A percentile compares a stretch with the other conserved stretches of the same genome.
Evolutionary conservation across 768 basidiomycete genomes (phyloP).

Genomic region (Xerocomellus dryophilus): DNA sequence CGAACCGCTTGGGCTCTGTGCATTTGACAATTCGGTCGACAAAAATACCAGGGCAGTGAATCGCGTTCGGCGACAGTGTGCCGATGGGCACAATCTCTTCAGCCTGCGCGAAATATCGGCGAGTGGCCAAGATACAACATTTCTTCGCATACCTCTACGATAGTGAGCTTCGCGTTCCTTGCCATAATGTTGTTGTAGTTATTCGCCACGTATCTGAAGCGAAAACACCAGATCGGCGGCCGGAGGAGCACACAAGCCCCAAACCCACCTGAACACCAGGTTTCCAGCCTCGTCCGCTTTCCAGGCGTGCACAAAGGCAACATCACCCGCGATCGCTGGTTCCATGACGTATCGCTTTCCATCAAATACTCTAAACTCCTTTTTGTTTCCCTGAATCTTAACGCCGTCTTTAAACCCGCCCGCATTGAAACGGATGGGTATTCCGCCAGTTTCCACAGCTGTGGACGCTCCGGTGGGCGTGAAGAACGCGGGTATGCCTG

Average conservation of each 20-base stretch:
- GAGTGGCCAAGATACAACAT: neutral
- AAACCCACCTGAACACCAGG: slow-evolving; percentile 72
- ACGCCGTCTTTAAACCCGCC: slow-evolving; percentile 67
- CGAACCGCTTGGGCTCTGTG: slow-evolving; percentile 70
- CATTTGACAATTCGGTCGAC: slow-evolving; percentile 82
- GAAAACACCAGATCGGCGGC: neutral
- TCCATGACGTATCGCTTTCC: slow-evolving; percentile 78
- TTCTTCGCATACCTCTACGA: slow-evolving; percentile 64
- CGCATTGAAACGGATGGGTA: slow-evolving; percentile 75
- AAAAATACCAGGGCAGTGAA: slow-evolving; percentile 80
- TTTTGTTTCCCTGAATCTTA: slow-evolving; percentile 64
- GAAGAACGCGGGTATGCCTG: slow-evolving; percentile 85
- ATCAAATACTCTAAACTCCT: slow-evolving; percentile 70
- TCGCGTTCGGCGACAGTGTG: slow-evolving; percentile 72
- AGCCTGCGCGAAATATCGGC: slow-evolving; percentile 45
- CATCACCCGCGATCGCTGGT: slow-evolving; percentile 69
- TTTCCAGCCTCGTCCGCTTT: slow-evolving; percentile 89
- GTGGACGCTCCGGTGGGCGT: slow-evolving; percentile 85
- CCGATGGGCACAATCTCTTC: slow-evolving; percentile 85
- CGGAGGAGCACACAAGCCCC: neutral
- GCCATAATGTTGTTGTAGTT: slow-evolving; percentile 86
- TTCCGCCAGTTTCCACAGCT: slow-evolving; percentile 68
- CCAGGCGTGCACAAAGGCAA: slow-evolving; percentile 84
- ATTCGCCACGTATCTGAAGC: slow-evolving; percentile 71
- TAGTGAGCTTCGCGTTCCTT: slow-evolving; percentile 80